These are phyloP conservation scores for Allomyces arbusculus DNA, from an alignment of 192 early-diverging fungal genomes.

Conservation along the genomic window DNA sequence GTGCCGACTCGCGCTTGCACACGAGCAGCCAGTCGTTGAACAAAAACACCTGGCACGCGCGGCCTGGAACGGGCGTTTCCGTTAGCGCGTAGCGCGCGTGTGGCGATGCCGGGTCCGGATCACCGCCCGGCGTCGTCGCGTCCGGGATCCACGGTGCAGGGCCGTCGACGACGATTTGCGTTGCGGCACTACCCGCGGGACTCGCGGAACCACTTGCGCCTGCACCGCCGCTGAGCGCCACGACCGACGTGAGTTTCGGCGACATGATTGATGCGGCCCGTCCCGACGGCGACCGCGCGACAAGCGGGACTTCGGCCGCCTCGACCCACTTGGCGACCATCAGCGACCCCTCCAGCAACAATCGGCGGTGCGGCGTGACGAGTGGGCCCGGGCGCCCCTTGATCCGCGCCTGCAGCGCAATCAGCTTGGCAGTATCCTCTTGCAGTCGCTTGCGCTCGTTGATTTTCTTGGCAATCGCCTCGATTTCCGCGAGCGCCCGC, in stretches of 20 bases:
- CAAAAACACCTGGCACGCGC: constrained; percentile 29
- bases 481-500: constrained; percentile 42
- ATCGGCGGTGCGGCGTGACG: constrained; percentile 27
- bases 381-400: constrained; percentile 10
- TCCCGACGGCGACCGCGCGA: too few relatives aligned
- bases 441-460: constrained; percentile 67
- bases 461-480: constrained; percentile 45
- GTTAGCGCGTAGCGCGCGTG: constrained; percentile 9
- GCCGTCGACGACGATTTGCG: constrained; percentile 9
- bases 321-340: too few relatives aligned
- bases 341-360: constrained; percentile 24
- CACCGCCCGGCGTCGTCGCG: not conserved
- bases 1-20: constrained; percentile 4
- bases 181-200: too few relatives aligned
- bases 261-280: too few relatives aligned
- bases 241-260: too few relatives aligned
- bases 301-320: too few relatives aligned
- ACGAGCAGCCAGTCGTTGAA: constrained; percentile 54
- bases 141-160: constrained; percentile 5
- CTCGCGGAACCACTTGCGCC: too few relatives aligned
- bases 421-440: constrained; percentile 16
- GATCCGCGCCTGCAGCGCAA: not conserved
- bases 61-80: constrained; percentile 17
- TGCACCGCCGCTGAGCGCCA: too few relatives aligned
- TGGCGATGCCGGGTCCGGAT: constrained; percentile 1